Evolutionary conservation across 1,284 basidiomycete genomes (phyloP), one percentile per base, ranked within the genome.

Genomic region (Cystobasidium sp.): DNA sequence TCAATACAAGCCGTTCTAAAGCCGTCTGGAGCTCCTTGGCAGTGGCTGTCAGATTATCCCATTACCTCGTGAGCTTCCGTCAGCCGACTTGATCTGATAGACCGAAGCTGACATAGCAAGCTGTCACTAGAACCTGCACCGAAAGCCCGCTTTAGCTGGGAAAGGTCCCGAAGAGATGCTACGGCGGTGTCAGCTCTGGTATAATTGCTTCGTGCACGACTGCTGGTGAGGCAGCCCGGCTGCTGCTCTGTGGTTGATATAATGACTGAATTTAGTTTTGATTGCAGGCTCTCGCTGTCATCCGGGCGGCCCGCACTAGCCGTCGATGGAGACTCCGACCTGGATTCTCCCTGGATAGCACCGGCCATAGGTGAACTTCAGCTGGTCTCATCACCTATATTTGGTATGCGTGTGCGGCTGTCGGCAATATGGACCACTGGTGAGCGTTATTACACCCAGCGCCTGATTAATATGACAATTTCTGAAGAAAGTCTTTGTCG

Each of bases 111-210:
- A 63, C 0, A 10, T 24, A 46, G 22, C 8, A 22, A 16, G n/a
- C 64, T 12, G 18, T 5, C 39, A n/a, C 4, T 41, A 71, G 69
- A 71, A 71, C 20, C 51, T 71, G 39, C 69, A 71, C 44, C 59
- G 69, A 16, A 62, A 61, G 46, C 69, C 69, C 10, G 59, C 69
- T 3, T 46, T 71, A 12, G 46, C 24, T 3, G 69, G 69, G 6
- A 63, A 47, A 53, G 39, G 59, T 44, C 46, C 47, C 20, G 49
- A 62, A 63, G 69, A 71, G 47, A 41, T 31, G 2, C 49, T 71
- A 6, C 44, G 61, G 41, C 69, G 69, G 6, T 71, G 69, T 41
- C 69, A 71, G 39, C 69, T 71, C n/a, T 71, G 56, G 49, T 71
- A 63, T 51, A 53, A 46, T 22, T 53, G 56, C 51, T 63, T 63